A percentile compares a stretch with the other conserved stretches of the same genome.
Evolutionary conservation across 176 grass and related monocot species (phyloP).

Genomic region (Canna indica): DNA sequence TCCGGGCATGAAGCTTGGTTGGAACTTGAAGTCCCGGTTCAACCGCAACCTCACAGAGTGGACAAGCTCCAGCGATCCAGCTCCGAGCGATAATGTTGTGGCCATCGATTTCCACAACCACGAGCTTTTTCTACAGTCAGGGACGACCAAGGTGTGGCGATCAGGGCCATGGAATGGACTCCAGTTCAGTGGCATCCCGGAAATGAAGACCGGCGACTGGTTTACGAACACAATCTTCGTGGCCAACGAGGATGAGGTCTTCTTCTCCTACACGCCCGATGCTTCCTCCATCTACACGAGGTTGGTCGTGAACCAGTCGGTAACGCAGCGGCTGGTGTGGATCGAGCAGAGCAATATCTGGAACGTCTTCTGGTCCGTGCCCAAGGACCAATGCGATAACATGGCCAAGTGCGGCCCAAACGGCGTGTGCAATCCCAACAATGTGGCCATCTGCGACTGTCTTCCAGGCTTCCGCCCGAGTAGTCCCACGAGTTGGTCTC

Average conservation of each 20-base stretch:
- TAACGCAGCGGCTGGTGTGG: background rate
- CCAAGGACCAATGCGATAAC: slow-evolving; percentile 26
- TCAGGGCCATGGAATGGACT: slow-evolving; percentile 68
- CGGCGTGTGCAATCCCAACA: slow-evolving; percentile 40
- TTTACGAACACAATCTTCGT: slow-evolving; percentile 43
- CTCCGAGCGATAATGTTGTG: slow-evolving; percentile 25
- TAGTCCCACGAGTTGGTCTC: slow-evolving; percentile 40
- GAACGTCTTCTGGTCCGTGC: background rate
- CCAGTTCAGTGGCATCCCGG: slow-evolving; percentile 59
- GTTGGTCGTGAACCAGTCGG: background rate
- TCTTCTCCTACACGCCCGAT: background rate
- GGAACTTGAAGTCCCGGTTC: slow-evolving; percentile 31
- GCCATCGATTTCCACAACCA: background rate
- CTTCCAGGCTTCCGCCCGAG: slow-evolving; percentile 41
- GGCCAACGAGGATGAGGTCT: background rate
- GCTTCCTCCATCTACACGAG: background rate
- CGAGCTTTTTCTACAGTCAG: background rate
- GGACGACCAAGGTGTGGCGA: slow-evolving; percentile 17
- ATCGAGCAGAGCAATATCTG: background rate
- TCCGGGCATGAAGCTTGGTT: slow-evolving; percentile 56
- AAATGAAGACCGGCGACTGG: slow-evolving; percentile 36
- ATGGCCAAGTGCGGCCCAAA: slow-evolving; percentile 46
- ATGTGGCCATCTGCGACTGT: slow-evolving; percentile 35
- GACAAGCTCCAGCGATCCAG: slow-evolving; percentile 37
- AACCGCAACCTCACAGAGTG: slow-evolving; percentile 45